Conservation (phyloP, 805 yeast genomes). For the Teunomyces aglyptinius region DNA sequence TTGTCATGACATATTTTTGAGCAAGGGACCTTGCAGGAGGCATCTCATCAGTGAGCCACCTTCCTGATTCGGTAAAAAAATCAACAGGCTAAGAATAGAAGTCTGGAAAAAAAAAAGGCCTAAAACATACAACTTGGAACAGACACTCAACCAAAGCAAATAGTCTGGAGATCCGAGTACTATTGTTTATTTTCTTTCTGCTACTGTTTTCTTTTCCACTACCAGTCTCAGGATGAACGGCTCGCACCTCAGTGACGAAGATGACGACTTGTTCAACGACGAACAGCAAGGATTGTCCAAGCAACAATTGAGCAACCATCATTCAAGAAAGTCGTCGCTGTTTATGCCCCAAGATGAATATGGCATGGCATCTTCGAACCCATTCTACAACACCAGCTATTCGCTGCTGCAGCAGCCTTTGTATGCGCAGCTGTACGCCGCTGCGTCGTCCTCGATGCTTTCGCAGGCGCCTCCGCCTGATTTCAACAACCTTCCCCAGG, state of each 20-base stretch:
- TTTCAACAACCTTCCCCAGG: neutral
- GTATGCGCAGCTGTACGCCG: slow-evolving; percentile 7
- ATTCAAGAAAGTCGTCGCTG: slow-evolving; percentile 8
- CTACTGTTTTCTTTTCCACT: neutral
- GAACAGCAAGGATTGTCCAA: neutral
- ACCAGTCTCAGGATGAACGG: neutral
- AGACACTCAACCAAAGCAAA: neutral
- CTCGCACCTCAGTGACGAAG: slow-evolving; percentile 6
- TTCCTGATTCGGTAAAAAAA: slow-evolving; percentile 8
- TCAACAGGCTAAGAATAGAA: slow-evolving; percentile 9
- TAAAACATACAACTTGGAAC: neutral
- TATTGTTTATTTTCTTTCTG: neutral
- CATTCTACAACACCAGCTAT: slow-evolving; percentile 5
- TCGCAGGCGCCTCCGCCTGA: slow-evolving; percentile 1
- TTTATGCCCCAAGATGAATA: slow-evolving; percentile 7
- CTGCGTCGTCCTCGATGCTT: slow-evolving; percentile 8
- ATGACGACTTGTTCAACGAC: slow-evolving; percentile 13
- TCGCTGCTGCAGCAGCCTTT: slow-evolving; percentile 7
- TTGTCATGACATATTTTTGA: too few relatives aligned
- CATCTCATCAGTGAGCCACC: too few relatives aligned
- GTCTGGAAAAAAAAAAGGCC: neutral
- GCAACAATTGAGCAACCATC: slow-evolving; percentile 3
- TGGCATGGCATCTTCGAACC: slow-evolving; percentile 6
- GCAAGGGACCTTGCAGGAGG: too few relatives aligned
- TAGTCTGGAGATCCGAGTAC: neutral